Percentiles rank a stretch among this genome's conserved stretches.
Conservation (phyloP, 192 early-diverging fungal genomes). For the Fimicolochytrium jonesii region DNA sequence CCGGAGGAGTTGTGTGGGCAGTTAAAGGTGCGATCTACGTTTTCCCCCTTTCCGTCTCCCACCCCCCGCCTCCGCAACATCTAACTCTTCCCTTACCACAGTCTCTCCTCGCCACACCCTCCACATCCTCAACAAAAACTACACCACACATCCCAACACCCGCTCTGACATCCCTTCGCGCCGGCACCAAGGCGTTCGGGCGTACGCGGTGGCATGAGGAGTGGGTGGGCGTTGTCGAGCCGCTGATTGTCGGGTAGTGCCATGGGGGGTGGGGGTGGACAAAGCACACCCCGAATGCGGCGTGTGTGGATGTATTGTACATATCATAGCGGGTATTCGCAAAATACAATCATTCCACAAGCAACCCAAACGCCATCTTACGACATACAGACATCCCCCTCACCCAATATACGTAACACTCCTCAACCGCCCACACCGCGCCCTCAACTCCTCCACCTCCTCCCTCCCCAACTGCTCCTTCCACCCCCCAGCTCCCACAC, state of each 20-base stretch:
- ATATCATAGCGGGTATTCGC: no score
- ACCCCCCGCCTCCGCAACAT: slow-evolving; percentile 1
- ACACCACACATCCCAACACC: background rate
- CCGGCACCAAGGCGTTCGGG: slow-evolving; percentile 19
- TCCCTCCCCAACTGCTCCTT: background rate
- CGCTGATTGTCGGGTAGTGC: no score
- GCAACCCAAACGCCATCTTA: no score
- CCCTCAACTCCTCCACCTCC: background rate
- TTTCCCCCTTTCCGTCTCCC: background rate
- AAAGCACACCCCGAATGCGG: no score
- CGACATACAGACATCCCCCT: no score
- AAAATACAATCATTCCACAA: no score
- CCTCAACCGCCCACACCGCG: background rate
- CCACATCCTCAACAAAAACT: background rate
- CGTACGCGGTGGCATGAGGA: slow-evolving; percentile 26
- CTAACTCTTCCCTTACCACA: background rate
- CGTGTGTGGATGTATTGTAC: no score
- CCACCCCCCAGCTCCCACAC: background rate
- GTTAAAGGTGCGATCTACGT: slow-evolving; percentile 46
- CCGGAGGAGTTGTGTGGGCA: slow-evolving; percentile 58
- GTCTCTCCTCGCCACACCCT: background rate
- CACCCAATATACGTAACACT: no score
- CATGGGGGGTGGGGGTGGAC: no score
- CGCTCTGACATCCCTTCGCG: slow-evolving; percentile 1
- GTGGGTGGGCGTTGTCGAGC: slow-evolving; percentile 22